Evolutionary conservation across 331 rosid genomes (phyloP), one percentile per base, ranked within the genome.

Genomic region (Erythrophleum ivorense): DNA sequence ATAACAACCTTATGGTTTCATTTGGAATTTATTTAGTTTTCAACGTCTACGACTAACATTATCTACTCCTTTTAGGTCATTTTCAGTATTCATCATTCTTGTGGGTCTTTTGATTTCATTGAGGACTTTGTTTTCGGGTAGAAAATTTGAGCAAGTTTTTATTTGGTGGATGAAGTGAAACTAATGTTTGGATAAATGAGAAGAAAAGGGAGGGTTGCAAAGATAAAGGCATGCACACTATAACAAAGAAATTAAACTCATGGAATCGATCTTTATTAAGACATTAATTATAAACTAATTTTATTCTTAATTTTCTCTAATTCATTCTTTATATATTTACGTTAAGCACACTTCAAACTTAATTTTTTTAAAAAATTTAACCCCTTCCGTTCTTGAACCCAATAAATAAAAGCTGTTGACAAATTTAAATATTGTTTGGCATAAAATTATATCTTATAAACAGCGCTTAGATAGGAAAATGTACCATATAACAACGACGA

Each of bases 51-150:
- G 70, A 29, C 70, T 21, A 59, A 41, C 9, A 59, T 75, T 75
- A 43, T 75, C 53, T 59, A 24, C 52, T 8, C 55, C 40, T 43
- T 60, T 24, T 14, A 21, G 31, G 70, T 59, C 45, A 3, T 46
- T 43, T 75, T 75, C 69, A 58, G n/a, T 55, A 46, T 70, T 70
- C 57, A 21, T 45, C 38, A 43, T 69, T 43, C 54, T 21, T 10
- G 8, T 12, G 19, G 41, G 16, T 45, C 6, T 70, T 21, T 45
- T 70, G 0, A 46, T 45, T 70, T 24, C 57, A 45, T 70, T 13
- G 6, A 46, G 16, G 48, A 48, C 8, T 33, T 31, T 33, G 10
- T 14, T 5, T 13, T 31, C 40, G 18, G 2, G 5, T 13, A 62
- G n/a, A 31, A 29, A 63, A 33, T 36, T 34, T 34, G 11, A 4